A percentile compares a stretch with the other conserved stretches of the same genome.
phyloP scores from a whole-genome alignment of 2,329 filamentous ascomycete species.

The Juglanconis juglandina region DNA sequence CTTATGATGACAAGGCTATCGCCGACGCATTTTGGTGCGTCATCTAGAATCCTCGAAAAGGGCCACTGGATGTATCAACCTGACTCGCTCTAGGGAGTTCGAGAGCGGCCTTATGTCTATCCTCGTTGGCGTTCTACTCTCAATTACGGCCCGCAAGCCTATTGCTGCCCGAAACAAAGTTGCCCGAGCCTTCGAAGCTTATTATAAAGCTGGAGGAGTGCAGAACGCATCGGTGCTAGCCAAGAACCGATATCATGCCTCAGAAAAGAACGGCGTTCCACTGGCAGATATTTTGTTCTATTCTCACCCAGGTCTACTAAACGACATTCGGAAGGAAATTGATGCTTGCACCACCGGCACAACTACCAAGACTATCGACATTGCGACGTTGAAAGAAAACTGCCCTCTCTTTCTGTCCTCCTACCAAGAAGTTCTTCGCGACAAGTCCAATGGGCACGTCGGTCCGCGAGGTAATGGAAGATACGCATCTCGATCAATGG shows the following conservation, averaged over 20 bases:
- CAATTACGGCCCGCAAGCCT: conserved; percentile 30
- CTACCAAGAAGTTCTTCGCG: conserved; percentile 39
- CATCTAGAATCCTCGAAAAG: background rate
- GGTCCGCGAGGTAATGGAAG: conserved; percentile 27
- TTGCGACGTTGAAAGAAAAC: conserved; percentile 30
- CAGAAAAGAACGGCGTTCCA: conserved; percentile 27
- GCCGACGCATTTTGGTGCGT: conserved; percentile 35
- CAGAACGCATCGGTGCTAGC: conserved; percentile 20
- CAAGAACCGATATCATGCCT: conserved; percentile 31
- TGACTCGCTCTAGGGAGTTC: conserved; percentile 15
- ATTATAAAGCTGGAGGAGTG: conserved; percentile 36
- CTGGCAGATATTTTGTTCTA: conserved; percentile 35
- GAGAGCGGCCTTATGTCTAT: conserved; percentile 23
- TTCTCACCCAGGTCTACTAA: conserved; percentile 1
- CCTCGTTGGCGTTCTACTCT: conserved; percentile 25
- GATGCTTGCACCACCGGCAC: conserved; percentile 13
- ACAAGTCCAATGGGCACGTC: conserved; percentile 34
- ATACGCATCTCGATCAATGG: conserved; percentile 24
- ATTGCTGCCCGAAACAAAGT: conserved; percentile 32
- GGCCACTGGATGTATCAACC: too few species aligned
- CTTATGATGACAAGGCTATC: conserved; percentile 32
- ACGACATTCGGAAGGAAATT: background rate
- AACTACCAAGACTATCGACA: conserved; percentile 21
- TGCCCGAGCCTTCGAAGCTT: conserved; percentile 33
- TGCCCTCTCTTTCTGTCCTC: conserved; percentile 25